Base-by-base conservation (phyloP, 352 stramenopile species). In the Pythium rhizo-oryzae region DNA sequence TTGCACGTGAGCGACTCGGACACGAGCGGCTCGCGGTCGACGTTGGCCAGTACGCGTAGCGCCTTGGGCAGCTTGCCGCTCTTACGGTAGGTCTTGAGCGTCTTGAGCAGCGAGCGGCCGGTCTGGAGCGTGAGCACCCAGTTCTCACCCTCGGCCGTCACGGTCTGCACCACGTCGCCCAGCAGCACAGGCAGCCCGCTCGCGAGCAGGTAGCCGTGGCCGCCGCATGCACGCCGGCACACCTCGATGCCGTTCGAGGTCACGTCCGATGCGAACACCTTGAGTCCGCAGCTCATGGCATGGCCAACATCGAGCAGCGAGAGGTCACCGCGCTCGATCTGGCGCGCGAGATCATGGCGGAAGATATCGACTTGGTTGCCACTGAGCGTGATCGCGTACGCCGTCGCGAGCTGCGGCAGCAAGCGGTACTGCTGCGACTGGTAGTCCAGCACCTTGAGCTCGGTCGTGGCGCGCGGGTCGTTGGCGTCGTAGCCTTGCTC, bases 131-230 rank as follows among this genome's bases (percentile, higher is more conserved):
- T 91, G 21, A 99, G 78, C 70, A 99, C 97, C 59, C 97, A 94
- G 79, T 98, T 99, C 67, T 99, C 96, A 44, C 96, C 96, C 75
- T 99, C 96, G n/a, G 97, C 96, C 1, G 96, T 99, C 54, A 97
- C 96, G 50, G 89, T 96, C 70, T 98, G 93, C 18, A 98, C 81
- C 53, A 98, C 95, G 53, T 97, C 94, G 6, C 88, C 91, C 13
- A 96, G 81, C 37, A 98, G 73, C 71, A 71, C 94, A 90, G 67
- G 67, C 11, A 74, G 49, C 12, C 69, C 69, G 28, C 87, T 98
- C 24, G 81, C 88, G 2, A 89, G 59, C 39, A 98, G 78, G 70
- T 98, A 99, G 21, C 97, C 97, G 68, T 99, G 95, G 18, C 97
- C 97, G 49, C 97, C 97, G 69, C 94, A 98, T n/a, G 21, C 79